Evolutionary conservation across 2,329 filamentous ascomycete species (phyloP).

Genomic region (Cladorrhinum sp.): DNA sequence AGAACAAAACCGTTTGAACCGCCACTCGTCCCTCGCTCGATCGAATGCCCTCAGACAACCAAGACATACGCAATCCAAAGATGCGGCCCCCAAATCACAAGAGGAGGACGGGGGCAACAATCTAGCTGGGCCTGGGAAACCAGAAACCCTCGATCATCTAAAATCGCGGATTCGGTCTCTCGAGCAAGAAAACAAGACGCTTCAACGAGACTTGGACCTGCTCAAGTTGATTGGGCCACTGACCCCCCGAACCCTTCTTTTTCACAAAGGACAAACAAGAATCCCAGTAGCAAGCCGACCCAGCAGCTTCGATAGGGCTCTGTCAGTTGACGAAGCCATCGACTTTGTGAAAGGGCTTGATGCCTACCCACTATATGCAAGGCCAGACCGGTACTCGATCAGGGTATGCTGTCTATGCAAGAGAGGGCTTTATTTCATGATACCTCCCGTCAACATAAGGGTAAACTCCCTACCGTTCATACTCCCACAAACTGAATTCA

Average conservation of each 20-base stretch:
- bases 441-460: neutral
- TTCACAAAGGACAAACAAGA: neutral
- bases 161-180: neutral
- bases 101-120: too few relatives aligned
- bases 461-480: neutral
- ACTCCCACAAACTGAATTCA: neutral
- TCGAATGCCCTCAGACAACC: neutral
- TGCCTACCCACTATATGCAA: neutral
- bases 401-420: constrained; percentile 2
- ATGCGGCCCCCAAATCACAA: too few relatives aligned
- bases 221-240: neutral
- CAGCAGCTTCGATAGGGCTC: neutral
- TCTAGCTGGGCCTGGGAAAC: neutral
- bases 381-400: neutral
- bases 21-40: neutral
- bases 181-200: neutral
- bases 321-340: neutral
- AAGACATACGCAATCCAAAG: neutral
- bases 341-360: neutral
- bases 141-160: neutral
- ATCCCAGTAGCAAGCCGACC: neutral
- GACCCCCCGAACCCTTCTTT: neutral
- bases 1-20: neutral
- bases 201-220: neutral
- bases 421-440: neutral